These are phyloP conservation scores for Anthoceros angustus DNA, from an alignment of 225 moss, liverwort and hornwort genomes.

Conservation along the genomic window DNA sequence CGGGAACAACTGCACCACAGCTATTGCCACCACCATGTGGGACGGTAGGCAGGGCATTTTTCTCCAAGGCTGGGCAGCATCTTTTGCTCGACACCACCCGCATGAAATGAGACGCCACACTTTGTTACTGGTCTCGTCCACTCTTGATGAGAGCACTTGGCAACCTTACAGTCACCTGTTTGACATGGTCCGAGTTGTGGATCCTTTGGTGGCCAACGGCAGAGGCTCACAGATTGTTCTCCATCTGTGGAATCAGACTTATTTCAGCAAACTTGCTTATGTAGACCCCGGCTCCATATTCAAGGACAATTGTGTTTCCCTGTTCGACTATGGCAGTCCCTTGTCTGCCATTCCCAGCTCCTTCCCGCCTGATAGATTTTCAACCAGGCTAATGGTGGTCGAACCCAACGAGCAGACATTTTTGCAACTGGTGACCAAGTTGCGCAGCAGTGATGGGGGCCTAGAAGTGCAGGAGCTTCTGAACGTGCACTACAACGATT, in stretches of 20 bases:
- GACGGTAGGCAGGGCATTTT: not conserved
- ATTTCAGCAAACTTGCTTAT: conserved; percentile 51
- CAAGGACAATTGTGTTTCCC: conserved; percentile 43
- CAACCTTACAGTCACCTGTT: conserved; percentile 23
- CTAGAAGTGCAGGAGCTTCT: conserved; percentile 28
- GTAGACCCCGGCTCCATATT: conserved; percentile 46
- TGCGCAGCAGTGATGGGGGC: conserved; percentile 6
- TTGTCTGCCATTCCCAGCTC: conserved; percentile 60
- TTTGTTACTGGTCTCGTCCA: not conserved
- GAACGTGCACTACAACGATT: conserved; percentile 34
- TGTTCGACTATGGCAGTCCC: conserved; percentile 43
- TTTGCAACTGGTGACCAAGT: conserved; percentile 18
- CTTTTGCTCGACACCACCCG: not conserved
- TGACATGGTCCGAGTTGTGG: conserved; percentile 40
- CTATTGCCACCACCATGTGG: conserved; percentile 49
- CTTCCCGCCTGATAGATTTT: conserved; percentile 48
- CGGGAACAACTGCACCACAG: conserved; percentile 14
- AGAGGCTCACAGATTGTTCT: conserved; percentile 21
- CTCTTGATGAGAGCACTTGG: conserved; percentile 10
- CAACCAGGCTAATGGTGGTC: conserved; percentile 55
- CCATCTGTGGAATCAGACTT: conserved; percentile 65
- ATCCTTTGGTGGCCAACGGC: conserved; percentile 15
- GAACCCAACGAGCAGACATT: conserved; percentile 34
- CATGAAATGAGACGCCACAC: not conserved
- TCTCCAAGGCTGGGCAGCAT: not conserved